Evolutionary conservation across 805 yeast genomes (phyloP), one percentile per base, ranked within the genome.

Genomic region (Candida pini): DNA sequence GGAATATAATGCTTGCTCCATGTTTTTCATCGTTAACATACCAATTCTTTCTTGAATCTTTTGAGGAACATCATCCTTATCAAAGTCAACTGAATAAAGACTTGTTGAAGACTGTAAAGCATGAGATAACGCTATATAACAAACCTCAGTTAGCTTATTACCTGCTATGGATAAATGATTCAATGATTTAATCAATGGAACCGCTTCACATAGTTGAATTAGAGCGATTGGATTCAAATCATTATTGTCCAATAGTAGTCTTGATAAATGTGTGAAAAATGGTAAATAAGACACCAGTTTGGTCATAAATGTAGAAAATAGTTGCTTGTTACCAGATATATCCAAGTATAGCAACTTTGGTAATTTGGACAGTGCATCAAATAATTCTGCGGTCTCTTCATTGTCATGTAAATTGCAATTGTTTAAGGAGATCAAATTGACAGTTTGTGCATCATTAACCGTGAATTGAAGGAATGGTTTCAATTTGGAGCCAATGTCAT

Each of bases 11-110:
- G 70, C 65, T 16, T 62, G 55, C 47, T 81, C 87, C 81, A 88
- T 80, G 56, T 89, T 89, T 48, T 81, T 73, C 80, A 89, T 79
- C 31, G 92, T 73, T 47, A 82, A 78, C 28, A 84, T 68, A 1
- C 94, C 92, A 39, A 88, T 73, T 48, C 78, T 73, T 27, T 87
- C 83, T 48, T 74, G 77, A 43, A 81, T 69, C 32, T 69, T 64
- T 34, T 71, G 73, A 9, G 89, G 80, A 44, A 84, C 68, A 15
- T 66, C 58, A 15, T 69, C 78, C 38, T 69, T 69, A 47, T 84
- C 89, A 33, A 84, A 65, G 45, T 82, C 92, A 26, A 86, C 58
- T 12, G 78, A 75, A 33, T 78, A 73, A 30, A 89, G 61, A n/a
- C 79, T 69, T 17, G 69, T 68, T 0, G 88, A 75, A 34, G 72